Base-by-base conservation (phyloP, 805 yeast genomes). In the Wickerhamomyces mucosus region DNA sequence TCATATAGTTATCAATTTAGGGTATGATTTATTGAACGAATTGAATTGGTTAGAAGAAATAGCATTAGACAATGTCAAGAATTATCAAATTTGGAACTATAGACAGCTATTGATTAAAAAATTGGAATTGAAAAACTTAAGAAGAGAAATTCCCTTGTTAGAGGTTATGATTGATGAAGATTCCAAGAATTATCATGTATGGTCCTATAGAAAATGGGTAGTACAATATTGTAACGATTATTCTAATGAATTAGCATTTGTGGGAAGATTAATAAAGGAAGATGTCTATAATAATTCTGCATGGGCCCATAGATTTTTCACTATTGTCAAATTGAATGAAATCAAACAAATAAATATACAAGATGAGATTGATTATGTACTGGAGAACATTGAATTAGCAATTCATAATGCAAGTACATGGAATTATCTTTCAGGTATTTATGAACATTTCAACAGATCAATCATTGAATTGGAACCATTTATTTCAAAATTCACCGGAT, bases 1-100 rank as follows among this genome's bases (percentile, higher is more conserved):
- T 36, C 60, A 70, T 26, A 76, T 75, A 16, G 46, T 79, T 16
- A 44, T 48, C 16, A 42, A 56, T 19, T 39, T 77, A 24, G 15
- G 53, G 5, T 50, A 53, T 17, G 62, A 57, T 18, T 39, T 63
- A 16, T 45, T 58, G 11, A 57, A 62, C 12, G 95, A 89, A 48
- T 61, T 85, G 23, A 72, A 72, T 23, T 85, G 95, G 95, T 67
- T 85, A 40, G 92, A 83, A 45, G 63, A 63, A 21, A 59, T 83
- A 21, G 88, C 95, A 0, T 49, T 80, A 29, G 75, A 69, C 10
- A 79, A 81, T 52, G 80, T 88, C 25, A 92, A 92, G 54, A 89
- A 88, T 60, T 92, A 92, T 57, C 98, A 92, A 55, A 79, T 89
- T n/a, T 92, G 97, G 96, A 83, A 88, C 45, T 88, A 89, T 50